Evolutionary conservation across 2,329 filamentous ascomycete genomes (phyloP), one percentile per base, ranked within the genome.

Genomic region (Sporothrix globosa): DNA sequence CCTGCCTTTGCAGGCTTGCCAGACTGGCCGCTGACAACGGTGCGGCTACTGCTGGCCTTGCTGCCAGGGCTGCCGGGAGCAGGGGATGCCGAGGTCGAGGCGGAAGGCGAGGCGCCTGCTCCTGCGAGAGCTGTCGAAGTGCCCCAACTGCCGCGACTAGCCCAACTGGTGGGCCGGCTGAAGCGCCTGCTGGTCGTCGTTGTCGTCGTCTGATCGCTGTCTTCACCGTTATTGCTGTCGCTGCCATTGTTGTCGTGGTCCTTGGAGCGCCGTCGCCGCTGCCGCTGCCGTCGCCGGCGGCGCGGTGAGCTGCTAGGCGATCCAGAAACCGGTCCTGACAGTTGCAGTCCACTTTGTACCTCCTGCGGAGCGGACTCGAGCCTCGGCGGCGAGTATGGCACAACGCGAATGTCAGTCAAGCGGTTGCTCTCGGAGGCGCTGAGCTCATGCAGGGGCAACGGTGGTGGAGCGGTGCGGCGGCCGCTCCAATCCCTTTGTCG

Each of bases 351-450:
- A 44, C 41, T 65, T 17, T 66, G 60, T 24, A 39, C 11, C 2
- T 39, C 50, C 9, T 50, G 34, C 11, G 46, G 68, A 58, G 67
- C 73, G 71, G 71, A 72, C 65, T 79, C 78, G 60, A 78, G 77
- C 65, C 80, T 80, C 9, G 83, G 82, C 58, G 83, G 83, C 27
- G 83, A 82, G 73, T 85, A 84, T 24, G 83, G 83, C 66, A 85
- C 83, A 69, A 85, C 74, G 66, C 83, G 83, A 74, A 85, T 85
- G 34, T 60, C 73, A 71, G 80, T 79, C 54, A 79, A 77, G 53
- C 76, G 76, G 74, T 80, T 83, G 74, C 78, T 80, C 74, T 82
- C 80, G 72, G 82, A 82, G 41, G 78, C 78, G 50, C 79, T 79
- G 69, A 79, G 80, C 75, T 82, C 79, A 73, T 80, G 78, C 69